phyloP scores from a whole-genome alignment of 2,329 filamentous ascomycete genomes.

The Mariannaea elegans region DNA sequence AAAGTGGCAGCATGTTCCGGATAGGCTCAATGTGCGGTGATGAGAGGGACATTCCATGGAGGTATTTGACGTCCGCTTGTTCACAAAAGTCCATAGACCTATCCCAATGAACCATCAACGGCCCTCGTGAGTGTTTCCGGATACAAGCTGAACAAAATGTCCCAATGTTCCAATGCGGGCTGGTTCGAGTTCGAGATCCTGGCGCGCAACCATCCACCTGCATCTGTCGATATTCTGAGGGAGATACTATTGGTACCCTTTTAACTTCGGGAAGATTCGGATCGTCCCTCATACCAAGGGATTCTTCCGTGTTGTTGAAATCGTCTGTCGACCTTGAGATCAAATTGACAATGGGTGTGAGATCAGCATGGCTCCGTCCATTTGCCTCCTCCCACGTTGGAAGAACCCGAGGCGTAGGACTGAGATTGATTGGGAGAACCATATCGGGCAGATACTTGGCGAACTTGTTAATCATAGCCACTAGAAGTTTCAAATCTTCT shows the following conservation, averaged over 20 bases:
- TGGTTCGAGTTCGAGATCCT: slow-evolving; percentile 65
- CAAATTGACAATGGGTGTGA: slow-evolving; percentile 42
- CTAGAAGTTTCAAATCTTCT: slow-evolving; percentile 53
- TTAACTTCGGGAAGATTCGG: neutral
- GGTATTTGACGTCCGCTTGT: slow-evolving; percentile 77
- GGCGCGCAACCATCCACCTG: slow-evolving; percentile 66
- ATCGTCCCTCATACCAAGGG: neutral
- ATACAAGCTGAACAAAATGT: slow-evolving; percentile 72
- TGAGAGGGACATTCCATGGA: slow-evolving; percentile 78
- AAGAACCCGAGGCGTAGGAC: slow-evolving; percentile 51
- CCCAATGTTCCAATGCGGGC: slow-evolving; percentile 69
- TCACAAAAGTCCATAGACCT: slow-evolving; percentile 74
- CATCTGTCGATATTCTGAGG: slow-evolving; percentile 51
- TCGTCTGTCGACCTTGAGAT: slow-evolving; percentile 37
- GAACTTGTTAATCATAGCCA: slow-evolving; percentile 77
- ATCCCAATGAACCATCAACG: slow-evolving; percentile 73
- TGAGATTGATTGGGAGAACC: slow-evolving; percentile 84
- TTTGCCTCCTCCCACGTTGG: slow-evolving; percentile 68
- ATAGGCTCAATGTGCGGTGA: slow-evolving; percentile 70
- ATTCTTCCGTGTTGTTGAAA: slow-evolving; percentile 6
- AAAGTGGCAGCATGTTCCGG: slow-evolving; percentile 75
- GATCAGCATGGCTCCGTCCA: slow-evolving; percentile 31
- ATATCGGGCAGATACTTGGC: slow-evolving; percentile 80
- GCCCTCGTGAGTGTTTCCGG: slow-evolving; percentile 70
- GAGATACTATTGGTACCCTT: slow-evolving; percentile 26